phyloP scores from a whole-genome alignment of 805 yeast species.

The Naumovozyma dairenensis region DNA sequence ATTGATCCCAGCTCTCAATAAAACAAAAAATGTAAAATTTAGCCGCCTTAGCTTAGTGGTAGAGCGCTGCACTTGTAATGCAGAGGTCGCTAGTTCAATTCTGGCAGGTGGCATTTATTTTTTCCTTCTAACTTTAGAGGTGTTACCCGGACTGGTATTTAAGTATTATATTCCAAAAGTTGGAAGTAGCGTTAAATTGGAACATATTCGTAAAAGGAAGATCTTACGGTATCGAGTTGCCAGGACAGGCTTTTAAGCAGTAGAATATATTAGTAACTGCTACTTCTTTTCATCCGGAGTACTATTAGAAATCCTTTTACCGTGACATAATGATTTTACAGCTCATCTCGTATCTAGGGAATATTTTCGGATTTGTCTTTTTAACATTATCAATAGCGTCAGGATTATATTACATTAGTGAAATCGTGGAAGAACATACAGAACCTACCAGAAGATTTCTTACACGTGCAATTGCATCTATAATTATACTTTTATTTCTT shows the following conservation, averaged over 20 bases:
- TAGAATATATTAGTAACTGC: too few species aligned
- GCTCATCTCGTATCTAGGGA: slow-evolving; percentile 50
- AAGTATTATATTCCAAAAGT: too few species aligned
- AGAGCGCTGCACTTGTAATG: slow-evolving; percentile 99
- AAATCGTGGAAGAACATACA: slow-evolving; percentile 86
- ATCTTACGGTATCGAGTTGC: too few species aligned
- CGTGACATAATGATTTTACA: slow-evolving; percentile 62
- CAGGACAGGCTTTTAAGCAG: too few species aligned
- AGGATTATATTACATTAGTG: slow-evolving; percentile 84
- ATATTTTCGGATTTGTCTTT: slow-evolving; percentile 49
- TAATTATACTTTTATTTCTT: slow-evolving; percentile 45
- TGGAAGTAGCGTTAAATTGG: too few species aligned
- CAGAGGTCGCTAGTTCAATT: slow-evolving; percentile 94
- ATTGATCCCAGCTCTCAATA: too few species aligned
- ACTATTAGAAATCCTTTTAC: too few species aligned
- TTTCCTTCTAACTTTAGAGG: background rate
- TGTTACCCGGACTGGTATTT: too few species aligned
- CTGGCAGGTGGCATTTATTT: slow-evolving; percentile 63
- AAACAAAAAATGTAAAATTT: background rate
- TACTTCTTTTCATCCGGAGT: too few species aligned
- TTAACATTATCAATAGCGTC: slow-evolving; percentile 70
- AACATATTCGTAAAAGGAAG: too few species aligned
- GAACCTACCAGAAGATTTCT: slow-evolving; percentile 72
- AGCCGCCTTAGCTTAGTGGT: slow-evolving; percentile 98
- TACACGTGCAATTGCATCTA: slow-evolving; percentile 48